Percentiles rank a stretch among this genome's conserved stretches.
phyloP scores from a whole-genome alignment of 306 rosid species.

The Echinosophora koreensis region DNA sequence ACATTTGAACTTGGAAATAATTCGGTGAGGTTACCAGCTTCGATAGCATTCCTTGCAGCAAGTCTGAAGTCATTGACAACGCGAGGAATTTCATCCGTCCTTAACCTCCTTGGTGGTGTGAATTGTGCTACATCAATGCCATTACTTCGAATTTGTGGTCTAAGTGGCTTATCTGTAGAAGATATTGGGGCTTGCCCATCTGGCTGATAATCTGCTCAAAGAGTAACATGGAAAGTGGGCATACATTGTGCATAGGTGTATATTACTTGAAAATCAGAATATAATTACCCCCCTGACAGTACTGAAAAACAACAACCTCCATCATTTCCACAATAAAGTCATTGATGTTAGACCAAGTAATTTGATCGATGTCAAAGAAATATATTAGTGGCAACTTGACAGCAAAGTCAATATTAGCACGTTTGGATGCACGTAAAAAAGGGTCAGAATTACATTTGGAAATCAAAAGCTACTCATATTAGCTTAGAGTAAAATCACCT shows the following conservation, averaged over 20 bases:
- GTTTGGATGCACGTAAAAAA: no score
- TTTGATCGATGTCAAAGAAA: neutral
- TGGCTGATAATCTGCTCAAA: slow-evolving; percentile 56
- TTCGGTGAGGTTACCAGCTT: slow-evolving; percentile 60
- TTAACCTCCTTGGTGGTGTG: slow-evolving; percentile 65
- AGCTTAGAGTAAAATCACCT: no score
- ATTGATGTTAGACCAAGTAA: neutral
- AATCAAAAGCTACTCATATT: no score
- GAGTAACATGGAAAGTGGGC: neutral
- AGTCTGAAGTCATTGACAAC: slow-evolving; percentile 62
- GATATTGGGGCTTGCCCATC: slow-evolving; percentile 69
- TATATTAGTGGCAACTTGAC: neutral
- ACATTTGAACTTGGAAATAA: neutral
- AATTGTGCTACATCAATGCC: slow-evolving; percentile 48
- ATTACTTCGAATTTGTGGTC: slow-evolving; percentile 36
- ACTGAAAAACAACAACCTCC: neutral
- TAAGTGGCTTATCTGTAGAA: slow-evolving; percentile 59
- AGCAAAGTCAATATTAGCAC: no score
- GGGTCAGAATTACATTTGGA: no score
- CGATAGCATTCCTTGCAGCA: slow-evolving; percentile 57
- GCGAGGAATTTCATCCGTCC: slow-evolving; percentile 60
- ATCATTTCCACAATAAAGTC: neutral
- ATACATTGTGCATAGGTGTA: neutral
- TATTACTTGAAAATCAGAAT: neutral
- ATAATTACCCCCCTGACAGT: neutral